Evolutionary conservation across 805 yeast species (phyloP), one percentile per base, ranked within the genome.

Genomic region (Dipodascopsis uninucleata): DNA sequence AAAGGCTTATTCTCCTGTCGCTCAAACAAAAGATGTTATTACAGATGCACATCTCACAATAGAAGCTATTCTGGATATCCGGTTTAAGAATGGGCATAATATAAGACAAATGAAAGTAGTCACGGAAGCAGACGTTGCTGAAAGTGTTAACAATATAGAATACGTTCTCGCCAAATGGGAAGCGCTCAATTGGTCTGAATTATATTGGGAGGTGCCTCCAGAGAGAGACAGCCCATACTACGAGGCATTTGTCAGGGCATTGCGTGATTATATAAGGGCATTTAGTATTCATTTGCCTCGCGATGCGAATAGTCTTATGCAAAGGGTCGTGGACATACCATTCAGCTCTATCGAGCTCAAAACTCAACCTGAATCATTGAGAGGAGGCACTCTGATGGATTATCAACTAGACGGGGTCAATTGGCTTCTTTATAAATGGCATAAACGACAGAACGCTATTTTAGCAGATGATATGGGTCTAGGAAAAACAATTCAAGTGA

Each of bases 401-500:
- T 45, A 53, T 31, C 57, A 53, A 24, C 12, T 53, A 32, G 50
- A 53, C 10, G 57, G 57, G 10, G 12, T 50, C 17, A 43, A 43
- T 36, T 53, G 57, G 57, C 40, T 53, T 8, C 52, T 46, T 25
- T 53, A 16, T 41, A 53, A 52, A 17, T 53, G 57, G 57, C 28
- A 28, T 20, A 32, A 36, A n/a, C 8, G 23, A 4, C 43, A 51
- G 18, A 43, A 40, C 21, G 97, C 97, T n/a, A 77, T 79, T 10
- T 60, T 79, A 8, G 84, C 83, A 1, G 85, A 79, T 45, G 78
- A 78, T 69, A 79, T 79, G 84, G 85, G 85, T 0, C 63, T 78
- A 31, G 85, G 84, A 0, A 79, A 79, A 58, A 79, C 84, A 0
- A 68, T 78, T 34, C 98, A 93, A 65, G 87, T 96, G 28, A 89